A percentile compares a stretch with the other conserved stretches of the same genome.
Evolutionary conservation across 1,284 basidiomycete genomes (phyloP).

Genomic region (Ceratobasidium sp.): DNA sequence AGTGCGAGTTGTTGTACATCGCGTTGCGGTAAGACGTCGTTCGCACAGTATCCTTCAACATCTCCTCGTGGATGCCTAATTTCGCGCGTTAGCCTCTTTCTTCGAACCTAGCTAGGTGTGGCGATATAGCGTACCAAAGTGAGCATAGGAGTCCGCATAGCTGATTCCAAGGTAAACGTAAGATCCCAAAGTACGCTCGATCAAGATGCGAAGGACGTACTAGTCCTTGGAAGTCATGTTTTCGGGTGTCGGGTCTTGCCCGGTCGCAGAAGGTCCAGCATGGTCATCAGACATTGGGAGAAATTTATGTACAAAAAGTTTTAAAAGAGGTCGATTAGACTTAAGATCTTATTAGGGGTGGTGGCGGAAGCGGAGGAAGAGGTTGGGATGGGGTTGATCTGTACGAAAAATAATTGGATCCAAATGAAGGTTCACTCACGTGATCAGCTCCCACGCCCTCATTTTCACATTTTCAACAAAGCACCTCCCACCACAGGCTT

Average conservation of each 20-base stretch:
- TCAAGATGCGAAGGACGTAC: conserved; percentile 1
- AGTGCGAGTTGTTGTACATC: conserved; percentile 93
- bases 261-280: conserved; percentile 16
- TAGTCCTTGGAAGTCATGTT: conserved; percentile 41
- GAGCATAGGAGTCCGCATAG: conserved; percentile 93
- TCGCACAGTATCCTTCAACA: conserved; percentile 97
- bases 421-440: conserved; percentile 23
- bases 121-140: conserved; percentile 77
- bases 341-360: not conserved
- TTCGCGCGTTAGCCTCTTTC: not conserved
- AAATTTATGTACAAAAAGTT: not conserved
- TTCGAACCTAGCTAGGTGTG: too few species aligned
- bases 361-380: conserved; percentile 9
- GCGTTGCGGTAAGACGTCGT: conserved; percentile 95
- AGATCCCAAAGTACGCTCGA: not conserved
- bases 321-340: too few species aligned
- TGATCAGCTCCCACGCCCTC: not conserved
- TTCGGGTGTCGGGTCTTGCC: conserved; percentile 1
- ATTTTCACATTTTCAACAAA: not conserved
- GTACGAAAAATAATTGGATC: conserved; percentile 36
- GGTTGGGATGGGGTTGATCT: conserved; percentile 15
- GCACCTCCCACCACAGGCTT: too few species aligned
- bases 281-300: conserved; percentile 17
- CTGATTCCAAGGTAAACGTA: conserved; percentile 55
- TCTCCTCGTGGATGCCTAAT: conserved; percentile 96